Conservation (phyloP, 2,329 filamentous ascomycete species). For the Rhexocercosporidium sp. region DNA sequence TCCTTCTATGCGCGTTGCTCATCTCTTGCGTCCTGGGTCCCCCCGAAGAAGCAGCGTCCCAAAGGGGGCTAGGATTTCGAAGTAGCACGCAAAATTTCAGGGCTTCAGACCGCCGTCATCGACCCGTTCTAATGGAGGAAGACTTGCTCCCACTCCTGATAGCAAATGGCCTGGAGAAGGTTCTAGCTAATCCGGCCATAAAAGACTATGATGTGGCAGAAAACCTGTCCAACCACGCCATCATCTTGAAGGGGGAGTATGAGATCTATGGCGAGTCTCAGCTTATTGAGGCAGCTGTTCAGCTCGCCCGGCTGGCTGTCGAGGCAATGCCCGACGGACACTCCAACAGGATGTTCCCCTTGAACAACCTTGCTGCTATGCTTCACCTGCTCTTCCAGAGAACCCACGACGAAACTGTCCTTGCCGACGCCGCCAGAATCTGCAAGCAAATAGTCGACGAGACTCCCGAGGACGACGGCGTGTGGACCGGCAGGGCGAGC, state of each 20-base stretch:
- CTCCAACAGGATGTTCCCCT: background rate
- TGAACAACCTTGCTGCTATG: background rate
- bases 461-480: background rate
- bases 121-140: background rate
- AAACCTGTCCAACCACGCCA: background rate
- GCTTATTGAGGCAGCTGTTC: background rate
- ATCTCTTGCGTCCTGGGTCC: background rate
- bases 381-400: background rate
- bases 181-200: background rate
- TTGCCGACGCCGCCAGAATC: background rate
- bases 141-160: background rate
- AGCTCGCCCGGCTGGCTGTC: background rate
- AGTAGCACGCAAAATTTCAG: background rate
- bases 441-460: background rate
- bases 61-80: background rate
- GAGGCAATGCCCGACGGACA: background rate
- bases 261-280: background rate
- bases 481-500: background rate
- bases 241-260: background rate
- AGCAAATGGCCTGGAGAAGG: background rate
- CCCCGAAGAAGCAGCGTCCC: background rate
- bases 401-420: background rate
- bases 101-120: background rate
- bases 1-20: background rate
- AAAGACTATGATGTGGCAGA: background rate